A percentile compares a stretch with the other conserved stretches of the same genome.
Conservation (phyloP, 2,329 filamentous ascomycete species). For the Penicillium sp. region DNA sequence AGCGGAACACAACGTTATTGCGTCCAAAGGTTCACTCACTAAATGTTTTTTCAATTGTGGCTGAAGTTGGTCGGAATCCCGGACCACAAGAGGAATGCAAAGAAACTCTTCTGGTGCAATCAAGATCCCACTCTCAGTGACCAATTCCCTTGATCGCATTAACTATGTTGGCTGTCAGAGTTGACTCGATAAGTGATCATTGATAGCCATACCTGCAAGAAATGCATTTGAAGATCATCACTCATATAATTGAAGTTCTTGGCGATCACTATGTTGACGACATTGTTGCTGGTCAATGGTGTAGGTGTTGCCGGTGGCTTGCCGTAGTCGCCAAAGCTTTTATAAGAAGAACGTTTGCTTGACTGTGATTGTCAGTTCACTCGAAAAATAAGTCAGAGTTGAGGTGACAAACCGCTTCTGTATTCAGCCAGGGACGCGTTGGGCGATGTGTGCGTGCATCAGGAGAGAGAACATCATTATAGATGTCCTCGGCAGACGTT, state of each 20-base stretch:
- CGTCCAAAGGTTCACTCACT: slow-evolving; percentile 26
- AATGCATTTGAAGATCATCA: slow-evolving; percentile 81
- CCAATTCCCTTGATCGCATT: slow-evolving; percentile 75
- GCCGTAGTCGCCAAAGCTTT: slow-evolving; percentile 18
- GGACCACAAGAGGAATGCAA: slow-evolving; percentile 70
- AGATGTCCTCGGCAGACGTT: slow-evolving; percentile 81
- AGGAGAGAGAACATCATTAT: slow-evolving; percentile 63
- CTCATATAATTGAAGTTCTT: slow-evolving; percentile 74
- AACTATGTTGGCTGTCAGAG: slow-evolving; percentile 57
- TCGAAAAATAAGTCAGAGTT: background rate
- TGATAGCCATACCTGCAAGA: slow-evolving; percentile 52
- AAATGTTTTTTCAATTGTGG: slow-evolving; percentile 45
- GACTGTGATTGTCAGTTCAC: slow-evolving; percentile 18
- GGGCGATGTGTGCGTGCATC: slow-evolving; percentile 27
- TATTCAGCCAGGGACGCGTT: slow-evolving; percentile 17
- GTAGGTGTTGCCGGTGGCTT: slow-evolving; percentile 28
- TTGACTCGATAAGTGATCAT: background rate
- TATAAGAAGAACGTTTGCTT: slow-evolving; percentile 26
- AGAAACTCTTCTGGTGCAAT: slow-evolving; percentile 76
- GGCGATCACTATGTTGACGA: slow-evolving; percentile 82
- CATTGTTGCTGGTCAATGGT: slow-evolving; percentile 54
- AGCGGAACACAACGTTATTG: background rate
- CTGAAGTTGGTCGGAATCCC: slow-evolving; percentile 33
- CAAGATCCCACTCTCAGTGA: slow-evolving; percentile 73
- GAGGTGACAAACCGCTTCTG: slow-evolving; percentile 22